Conservation (phyloP, 352 stramenopile genomes). For the Pythium aquatile region DNA sequence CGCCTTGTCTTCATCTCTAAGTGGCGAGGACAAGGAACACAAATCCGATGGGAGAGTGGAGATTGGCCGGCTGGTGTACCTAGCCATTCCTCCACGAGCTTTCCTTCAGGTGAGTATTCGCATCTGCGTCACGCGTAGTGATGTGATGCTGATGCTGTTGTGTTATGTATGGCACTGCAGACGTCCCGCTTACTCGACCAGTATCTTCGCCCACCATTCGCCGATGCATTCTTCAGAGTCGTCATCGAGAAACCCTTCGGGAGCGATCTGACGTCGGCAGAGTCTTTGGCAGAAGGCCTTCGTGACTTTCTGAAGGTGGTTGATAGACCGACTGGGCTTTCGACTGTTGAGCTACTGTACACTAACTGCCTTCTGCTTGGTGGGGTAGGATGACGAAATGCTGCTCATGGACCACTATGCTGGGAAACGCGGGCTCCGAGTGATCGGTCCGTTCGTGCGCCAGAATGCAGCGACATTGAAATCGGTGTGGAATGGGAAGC, state of each 20-base stretch:
- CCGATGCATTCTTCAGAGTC: slow-evolving; percentile 51
- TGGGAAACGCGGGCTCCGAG: slow-evolving; percentile 68
- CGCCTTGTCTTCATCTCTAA: slow-evolving; percentile 13
- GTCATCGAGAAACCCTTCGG: slow-evolving; percentile 85
- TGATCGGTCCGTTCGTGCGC: slow-evolving; percentile 49
- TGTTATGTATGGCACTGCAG: neutral
- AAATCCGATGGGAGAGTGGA: slow-evolving; percentile 16
- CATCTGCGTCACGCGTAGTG: too few relatives aligned
- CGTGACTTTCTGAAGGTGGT: slow-evolving; percentile 37
- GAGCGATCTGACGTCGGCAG: slow-evolving; percentile 48
- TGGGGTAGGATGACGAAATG: slow-evolving; percentile 54
- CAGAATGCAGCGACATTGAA: slow-evolving; percentile 39
- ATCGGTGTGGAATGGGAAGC: slow-evolving; percentile 32
- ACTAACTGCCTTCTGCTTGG: neutral
- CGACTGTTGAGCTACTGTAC: too few relatives aligned
- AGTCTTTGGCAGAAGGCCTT: slow-evolving; percentile 40
- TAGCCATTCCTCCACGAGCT: slow-evolving; percentile 71
- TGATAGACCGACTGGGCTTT: too few relatives aligned
- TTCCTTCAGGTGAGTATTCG: slow-evolving; percentile 45
- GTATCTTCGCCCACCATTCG: slow-evolving; percentile 7
- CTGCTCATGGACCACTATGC: slow-evolving; percentile 89
- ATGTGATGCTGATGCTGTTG: too few relatives aligned
- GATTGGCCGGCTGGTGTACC: slow-evolving; percentile 60
- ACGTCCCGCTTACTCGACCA: neutral
- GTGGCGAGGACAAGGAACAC: slow-evolving; percentile 7